Conservation (phyloP, 176 grass and related monocot genomes). For the Carex pumila region DNA sequence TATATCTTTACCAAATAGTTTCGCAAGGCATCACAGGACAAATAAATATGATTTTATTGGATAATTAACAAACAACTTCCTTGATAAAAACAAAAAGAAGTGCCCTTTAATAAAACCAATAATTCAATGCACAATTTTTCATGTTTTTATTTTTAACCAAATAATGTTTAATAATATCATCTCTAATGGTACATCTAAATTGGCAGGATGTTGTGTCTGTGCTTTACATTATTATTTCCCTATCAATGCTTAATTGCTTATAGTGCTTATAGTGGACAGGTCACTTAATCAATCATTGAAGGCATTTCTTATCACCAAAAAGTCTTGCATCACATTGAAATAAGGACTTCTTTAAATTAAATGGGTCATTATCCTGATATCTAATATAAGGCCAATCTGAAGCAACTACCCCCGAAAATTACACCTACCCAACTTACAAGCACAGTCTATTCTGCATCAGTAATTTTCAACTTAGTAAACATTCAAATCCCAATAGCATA, state of each 20-base stretch:
- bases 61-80: not conserved
- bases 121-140: not conserved
- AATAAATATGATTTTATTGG: not conserved
- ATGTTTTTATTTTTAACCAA: not conserved
- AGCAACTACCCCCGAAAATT: not conserved
- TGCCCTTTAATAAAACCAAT: not conserved
- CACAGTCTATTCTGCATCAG: not conserved
- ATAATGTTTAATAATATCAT: not conserved
- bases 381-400: not conserved
- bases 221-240: not conserved
- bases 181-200: not conserved
- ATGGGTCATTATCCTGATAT: not conserved
- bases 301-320: not conserved
- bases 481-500: not conserved
- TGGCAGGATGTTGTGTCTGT: not conserved
- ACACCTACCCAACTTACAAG: not conserved
- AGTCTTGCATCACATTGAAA: not conserved
- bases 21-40: not conserved
- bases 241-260: not conserved
- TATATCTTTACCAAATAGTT: not conserved
- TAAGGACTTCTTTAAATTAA: conserved; percentile 6
- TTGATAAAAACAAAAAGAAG: not conserved
- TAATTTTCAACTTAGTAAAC: not conserved
- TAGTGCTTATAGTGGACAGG: not conserved
- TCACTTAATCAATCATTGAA: conserved; percentile 11